Base-by-base conservation (phyloP, 345 rosid genomes). In the Hevea brasiliensis region DNA sequence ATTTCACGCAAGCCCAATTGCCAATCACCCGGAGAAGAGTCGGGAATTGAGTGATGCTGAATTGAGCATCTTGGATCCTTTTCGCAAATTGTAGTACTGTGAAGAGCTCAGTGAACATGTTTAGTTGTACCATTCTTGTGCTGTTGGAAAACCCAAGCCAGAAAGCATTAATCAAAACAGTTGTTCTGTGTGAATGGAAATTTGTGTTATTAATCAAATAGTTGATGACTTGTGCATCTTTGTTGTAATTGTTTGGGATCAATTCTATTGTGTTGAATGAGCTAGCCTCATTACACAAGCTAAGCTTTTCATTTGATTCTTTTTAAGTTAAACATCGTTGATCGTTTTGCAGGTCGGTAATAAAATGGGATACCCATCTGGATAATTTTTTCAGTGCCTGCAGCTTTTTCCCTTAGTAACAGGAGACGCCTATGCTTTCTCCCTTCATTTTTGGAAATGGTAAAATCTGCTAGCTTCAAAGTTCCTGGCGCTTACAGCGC, bases 21-120 rank as follows among this genome's bases (percentile, higher is more conserved):
- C 70, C 53, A 18, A 61, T 50, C 63, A 9, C n/a, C 73, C 72
- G 47, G 77, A 58, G 68, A 64, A 66, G 60, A 63, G 29, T 71
- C 20, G 3, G 66, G 32, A 37, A 26, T 61, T n/a, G 44, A 51
- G 21, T 26, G 40, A 32, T 65, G 74, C 76, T 53, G 65, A 32
- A 68, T 47, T 47, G 24, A 44, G 59, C 40, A 21, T 74, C 18
- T 54, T n/a, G 23, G 62, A 44, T 64, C 65, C 58, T 50, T 70
- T 64, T 20, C 29, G 79, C 68, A 41, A 81, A 78, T 51, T 81
- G 76, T 77, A 74, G 74, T 84, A 67, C 76, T 70, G 61, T 77
- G 75, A 80, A 53, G 82, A 81, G 79, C 57, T 5, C 24, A 23
- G 47, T 51, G 74, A 42, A 60, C 68, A 35, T 73, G 27, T 61